A percentile compares a stretch with the other conserved stretches of the same genome.
Evolutionary conservation across 768 basidiomycete genomes (phyloP).

Genomic region (Trametes villosa): DNA sequence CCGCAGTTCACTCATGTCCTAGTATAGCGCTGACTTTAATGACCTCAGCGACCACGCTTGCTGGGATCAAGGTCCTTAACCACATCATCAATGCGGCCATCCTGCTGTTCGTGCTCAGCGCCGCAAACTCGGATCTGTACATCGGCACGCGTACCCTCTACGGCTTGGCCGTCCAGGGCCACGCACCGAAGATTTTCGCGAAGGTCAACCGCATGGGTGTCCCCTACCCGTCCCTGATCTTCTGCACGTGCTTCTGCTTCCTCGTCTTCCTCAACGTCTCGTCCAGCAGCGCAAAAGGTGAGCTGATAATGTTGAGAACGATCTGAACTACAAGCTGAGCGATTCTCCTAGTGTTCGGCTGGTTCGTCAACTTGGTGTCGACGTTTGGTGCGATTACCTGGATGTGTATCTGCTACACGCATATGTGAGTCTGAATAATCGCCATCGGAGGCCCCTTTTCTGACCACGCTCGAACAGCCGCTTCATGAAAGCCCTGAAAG

Average conservation of each 20-base stretch:
- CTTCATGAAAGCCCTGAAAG: constrained; percentile 53
- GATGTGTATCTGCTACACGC: constrained; percentile 57
- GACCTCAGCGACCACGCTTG: constrained; percentile 41
- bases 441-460: neutral
- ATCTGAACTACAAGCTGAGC: neutral
- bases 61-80: constrained; percentile 60
- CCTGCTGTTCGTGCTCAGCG: constrained; percentile 66
- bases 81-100: constrained; percentile 70
- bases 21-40: neutral
- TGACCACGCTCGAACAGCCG: constrained; percentile 40
- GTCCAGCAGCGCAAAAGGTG: constrained; percentile 55
- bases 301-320: neutral
- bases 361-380: constrained; percentile 47
- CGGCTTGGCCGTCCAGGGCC: constrained; percentile 49
- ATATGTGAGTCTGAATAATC: constrained; percentile 51
- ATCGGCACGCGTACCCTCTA: constrained; percentile 54
- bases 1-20: neutral
- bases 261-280: constrained; percentile 63
- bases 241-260: constrained; percentile 58
- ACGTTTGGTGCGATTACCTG: constrained; percentile 45
- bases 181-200: constrained; percentile 48
- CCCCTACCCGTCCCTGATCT: constrained; percentile 46
- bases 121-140: constrained; percentile 66
- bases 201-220: constrained; percentile 40
- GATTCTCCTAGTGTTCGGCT: constrained; percentile 36